Base-by-base conservation (phyloP, 2,329 filamentous ascomycete genomes). In the Xylariaceae sp. region DNA sequence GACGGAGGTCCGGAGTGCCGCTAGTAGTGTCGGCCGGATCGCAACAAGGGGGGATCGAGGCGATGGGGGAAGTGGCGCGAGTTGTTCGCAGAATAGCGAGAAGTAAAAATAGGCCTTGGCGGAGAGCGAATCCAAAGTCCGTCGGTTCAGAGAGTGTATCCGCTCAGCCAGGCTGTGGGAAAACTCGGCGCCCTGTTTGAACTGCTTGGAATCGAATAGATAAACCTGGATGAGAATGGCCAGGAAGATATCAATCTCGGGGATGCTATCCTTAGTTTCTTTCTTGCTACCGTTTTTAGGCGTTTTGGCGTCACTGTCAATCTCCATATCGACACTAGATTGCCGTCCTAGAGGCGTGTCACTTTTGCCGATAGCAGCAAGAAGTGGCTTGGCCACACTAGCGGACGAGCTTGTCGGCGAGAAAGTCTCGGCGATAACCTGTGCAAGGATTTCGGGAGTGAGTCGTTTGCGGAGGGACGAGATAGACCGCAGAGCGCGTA, bases 61-160 rank as follows among this genome's bases (percentile, higher is more conserved):
- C 49, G 92, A 96, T 21, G 92, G 92, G 42, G 94, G 89, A 59
- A 92, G 83, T 19, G 92, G 92, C 56, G 85, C 83, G 58, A 95
- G 82, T 72, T 95, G 86, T 79, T 99, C 94, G 75, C 87, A 90
- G 78, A 97, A 97, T 65, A 97, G 80, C 21, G 90, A 90, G 75
- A 90, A 96, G 79, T 99, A 99, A 75, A 96, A 97, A 80, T 96
- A 99, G 59, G 92, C 91, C 73, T 95, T 95, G 61, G 92, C 91
- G 55, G 92, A 89, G 55, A 99, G 83, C 47, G 92, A 91, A 72
- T 99, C 94, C 58, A 99, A 78, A 21, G 94, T 97, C 65, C 94
- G 86, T 59, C 94, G 88, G 78, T 99, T 99, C 69, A 95, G 80
- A 49, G 85, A 80, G 67, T 95, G 90, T 70, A 97, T 86, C 68